Percentiles rank a stretch among this genome's conserved stretches.
These are phyloP conservation scores for Mucor sp. DNA, from an alignment of 371 early-diverging fungal genomes.

Conservation along the genomic window DNA sequence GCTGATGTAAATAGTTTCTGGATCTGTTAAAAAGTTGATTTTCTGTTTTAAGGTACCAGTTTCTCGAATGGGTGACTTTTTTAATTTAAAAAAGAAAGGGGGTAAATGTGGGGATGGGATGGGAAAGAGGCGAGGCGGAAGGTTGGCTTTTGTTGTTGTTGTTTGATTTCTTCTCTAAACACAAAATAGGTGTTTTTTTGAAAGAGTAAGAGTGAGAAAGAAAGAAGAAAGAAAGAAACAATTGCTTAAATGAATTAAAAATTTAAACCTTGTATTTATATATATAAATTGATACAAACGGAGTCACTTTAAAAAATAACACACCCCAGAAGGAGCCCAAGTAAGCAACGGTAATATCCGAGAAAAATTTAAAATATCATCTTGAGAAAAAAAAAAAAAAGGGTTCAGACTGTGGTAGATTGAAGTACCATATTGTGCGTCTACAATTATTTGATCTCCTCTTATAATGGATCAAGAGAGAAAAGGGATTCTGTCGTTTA, in stretches of 20 bases:
- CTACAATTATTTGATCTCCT: constrained; percentile 11
- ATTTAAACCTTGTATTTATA: constrained; percentile 4
- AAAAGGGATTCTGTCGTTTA: neutral
- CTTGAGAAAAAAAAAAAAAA: constrained; percentile 1
- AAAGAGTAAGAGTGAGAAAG: constrained; percentile 6
- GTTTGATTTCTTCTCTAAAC: neutral
- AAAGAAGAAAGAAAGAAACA: constrained; percentile 6
- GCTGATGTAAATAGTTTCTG: neutral
- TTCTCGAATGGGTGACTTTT: neutral
- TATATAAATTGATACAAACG: constrained; percentile 6
- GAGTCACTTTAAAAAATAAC: constrained; percentile 16
- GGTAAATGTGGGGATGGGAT: neutral
- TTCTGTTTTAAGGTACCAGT: neutral
- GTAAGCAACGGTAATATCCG: constrained; percentile 14
- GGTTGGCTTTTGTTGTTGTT: neutral
- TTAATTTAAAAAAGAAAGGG: neutral
- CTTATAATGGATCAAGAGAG: constrained; percentile 8
- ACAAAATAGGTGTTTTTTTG: neutral
- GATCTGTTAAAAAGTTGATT: neutral
- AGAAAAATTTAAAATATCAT: constrained; percentile 9
- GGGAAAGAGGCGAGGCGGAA: neutral
- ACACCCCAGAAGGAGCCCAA: constrained; percentile 16
- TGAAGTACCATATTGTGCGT: neutral
- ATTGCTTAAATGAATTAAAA: constrained; percentile 1
- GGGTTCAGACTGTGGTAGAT: constrained; percentile 5